Evolutionary conservation across 2,329 filamentous ascomycete genomes (phyloP).

Genomic region (Acrodontium crateriforme): DNA sequence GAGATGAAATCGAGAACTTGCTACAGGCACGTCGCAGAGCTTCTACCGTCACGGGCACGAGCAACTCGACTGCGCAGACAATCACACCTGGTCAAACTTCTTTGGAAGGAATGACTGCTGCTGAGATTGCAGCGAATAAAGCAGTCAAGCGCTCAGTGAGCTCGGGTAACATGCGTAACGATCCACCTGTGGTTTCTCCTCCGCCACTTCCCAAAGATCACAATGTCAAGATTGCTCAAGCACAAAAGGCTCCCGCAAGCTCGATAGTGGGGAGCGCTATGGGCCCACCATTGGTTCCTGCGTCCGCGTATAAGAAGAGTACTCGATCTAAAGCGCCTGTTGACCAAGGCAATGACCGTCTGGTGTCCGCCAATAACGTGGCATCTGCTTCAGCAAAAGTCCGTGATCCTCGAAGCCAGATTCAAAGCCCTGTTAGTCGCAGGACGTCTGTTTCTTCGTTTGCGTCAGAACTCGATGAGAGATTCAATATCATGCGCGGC

Average conservation of each 20-base stretch:
- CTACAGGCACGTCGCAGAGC: constrained; percentile 39
- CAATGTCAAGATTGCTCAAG: constrained; percentile 66
- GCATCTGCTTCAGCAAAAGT: constrained; percentile 41
- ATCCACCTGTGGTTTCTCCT: constrained; percentile 31
- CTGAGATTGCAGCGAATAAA: constrained; percentile 9
- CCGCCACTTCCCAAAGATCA: constrained; percentile 76
- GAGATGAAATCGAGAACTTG: constrained; percentile 65
- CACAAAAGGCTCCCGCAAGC: constrained; percentile 38
- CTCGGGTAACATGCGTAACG: constrained; percentile 49
- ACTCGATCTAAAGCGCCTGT: constrained; percentile 17
- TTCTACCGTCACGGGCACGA: constrained; percentile 5
- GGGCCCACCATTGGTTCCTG: constrained; percentile 74
- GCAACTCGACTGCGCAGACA: constrained; percentile 9
- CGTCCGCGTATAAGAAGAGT: constrained; percentile 54
- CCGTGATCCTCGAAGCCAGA: constrained; percentile 28
- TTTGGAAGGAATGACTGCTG: constrained; percentile 6
- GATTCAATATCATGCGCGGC: constrained; percentile 60
- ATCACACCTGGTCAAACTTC: constrained; percentile 5
- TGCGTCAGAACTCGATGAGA: constrained; percentile 78
- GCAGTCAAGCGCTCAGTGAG: constrained; percentile 49
- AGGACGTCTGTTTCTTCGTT: constrained; percentile 91
- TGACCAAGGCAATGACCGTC: constrained; percentile 9
- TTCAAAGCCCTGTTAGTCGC: constrained; percentile 35
- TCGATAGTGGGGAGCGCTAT: constrained; percentile 42
- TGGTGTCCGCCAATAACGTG: constrained; percentile 31